A percentile compares a stretch with the other conserved stretches of the same genome.
Evolutionary conservation across 139 green algal genomes (phyloP).

Genomic region (Micractinium conductrix): DNA sequence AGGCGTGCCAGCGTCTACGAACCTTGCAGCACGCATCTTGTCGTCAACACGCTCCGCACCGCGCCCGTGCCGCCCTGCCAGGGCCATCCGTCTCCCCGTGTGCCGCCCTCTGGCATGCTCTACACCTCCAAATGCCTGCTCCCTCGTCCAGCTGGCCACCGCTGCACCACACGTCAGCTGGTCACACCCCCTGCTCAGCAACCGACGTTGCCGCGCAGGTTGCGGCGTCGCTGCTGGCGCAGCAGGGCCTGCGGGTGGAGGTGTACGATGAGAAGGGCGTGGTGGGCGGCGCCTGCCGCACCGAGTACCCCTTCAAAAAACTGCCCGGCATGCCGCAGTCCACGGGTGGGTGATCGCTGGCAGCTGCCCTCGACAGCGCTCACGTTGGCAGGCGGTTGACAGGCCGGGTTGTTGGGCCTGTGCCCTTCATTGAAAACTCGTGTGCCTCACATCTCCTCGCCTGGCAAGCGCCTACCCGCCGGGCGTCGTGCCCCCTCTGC

Average conservation of each 20-base stretch:
- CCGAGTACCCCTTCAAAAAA: conserved; percentile 66
- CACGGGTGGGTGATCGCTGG: conserved; percentile 41
- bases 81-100: no score
- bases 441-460: background rate
- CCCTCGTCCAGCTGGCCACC: no score
- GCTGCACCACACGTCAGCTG: no score
- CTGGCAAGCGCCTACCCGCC: conserved; percentile 73
- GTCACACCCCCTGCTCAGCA: background rate
- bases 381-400: background rate
- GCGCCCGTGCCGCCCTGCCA: no score
- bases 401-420: background rate
- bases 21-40: no score
- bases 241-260: conserved; percentile 43
- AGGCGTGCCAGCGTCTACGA: no score
- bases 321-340: conserved; percentile 59
- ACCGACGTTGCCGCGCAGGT: background rate
- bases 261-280: conserved; percentile 56
- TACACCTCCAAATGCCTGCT: no score
- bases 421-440: no score
- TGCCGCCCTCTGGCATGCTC: no score
- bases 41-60: no score
- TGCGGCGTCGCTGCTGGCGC: conserved; percentile 59
- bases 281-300: conserved; percentile 67
- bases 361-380: background rate
- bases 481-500: conserved; percentile 70